phyloP scores from a whole-genome alignment of 768 basidiomycete species.

The Panaeolus papilionaceus region DNA sequence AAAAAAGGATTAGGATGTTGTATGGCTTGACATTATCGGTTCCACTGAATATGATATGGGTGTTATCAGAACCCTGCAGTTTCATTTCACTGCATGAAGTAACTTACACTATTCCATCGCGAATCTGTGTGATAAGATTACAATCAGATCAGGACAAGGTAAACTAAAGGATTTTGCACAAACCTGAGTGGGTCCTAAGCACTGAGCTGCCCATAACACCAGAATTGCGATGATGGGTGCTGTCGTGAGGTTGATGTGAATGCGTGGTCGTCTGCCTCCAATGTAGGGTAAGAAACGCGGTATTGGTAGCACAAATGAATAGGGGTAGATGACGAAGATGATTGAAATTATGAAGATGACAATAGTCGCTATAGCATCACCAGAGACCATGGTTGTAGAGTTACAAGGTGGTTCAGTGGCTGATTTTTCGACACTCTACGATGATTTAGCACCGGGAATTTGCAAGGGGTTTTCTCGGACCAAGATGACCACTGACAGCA shows the following conservation, averaged over 20 bases:
- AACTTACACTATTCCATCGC: slow-evolving; percentile 72
- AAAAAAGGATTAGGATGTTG: slow-evolving; percentile 92
- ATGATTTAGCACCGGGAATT: background rate
- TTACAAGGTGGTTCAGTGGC: background rate
- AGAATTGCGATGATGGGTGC: slow-evolving; percentile 61
- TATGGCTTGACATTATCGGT: slow-evolving; percentile 78
- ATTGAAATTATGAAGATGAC: slow-evolving; percentile 61
- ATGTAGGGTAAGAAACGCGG: slow-evolving; percentile 40
- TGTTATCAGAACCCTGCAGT: background rate
- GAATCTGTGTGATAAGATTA: slow-evolving; percentile 45
- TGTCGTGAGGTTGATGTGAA: slow-evolving; percentile 56
- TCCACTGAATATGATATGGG: background rate
- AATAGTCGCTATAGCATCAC: slow-evolving; percentile 53
- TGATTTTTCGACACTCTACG: background rate
- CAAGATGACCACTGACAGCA: background rate
- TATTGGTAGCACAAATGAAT: slow-evolving; percentile 34
- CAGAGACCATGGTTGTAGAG: slow-evolving; percentile 33
- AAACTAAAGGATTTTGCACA: background rate
- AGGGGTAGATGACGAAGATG: slow-evolving; percentile 54
- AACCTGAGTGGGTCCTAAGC: slow-evolving; percentile 45
- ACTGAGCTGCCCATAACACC: slow-evolving; percentile 63
- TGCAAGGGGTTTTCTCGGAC: background rate
- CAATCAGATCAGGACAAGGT: background rate
- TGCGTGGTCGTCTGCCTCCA: slow-evolving; percentile 31
- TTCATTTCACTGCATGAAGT: slow-evolving; percentile 19